Conservation (phyloP, 805 yeast genomes). For the Yamadazyma endophytica region DNA sequence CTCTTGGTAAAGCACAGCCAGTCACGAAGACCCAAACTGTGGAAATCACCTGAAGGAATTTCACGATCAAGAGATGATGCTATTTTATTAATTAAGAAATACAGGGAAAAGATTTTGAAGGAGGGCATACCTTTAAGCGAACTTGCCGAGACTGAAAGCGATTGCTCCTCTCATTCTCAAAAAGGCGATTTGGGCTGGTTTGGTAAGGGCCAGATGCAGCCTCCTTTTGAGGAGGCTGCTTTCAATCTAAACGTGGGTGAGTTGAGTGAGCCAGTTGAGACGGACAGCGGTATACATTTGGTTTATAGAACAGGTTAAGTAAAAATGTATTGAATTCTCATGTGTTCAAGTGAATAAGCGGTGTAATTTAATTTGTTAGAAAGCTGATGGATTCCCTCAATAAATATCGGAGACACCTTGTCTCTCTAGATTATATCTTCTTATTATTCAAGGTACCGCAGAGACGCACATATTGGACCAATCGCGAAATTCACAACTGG, state of each 20-base stretch:
- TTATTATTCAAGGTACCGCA: slow-evolving; percentile 10
- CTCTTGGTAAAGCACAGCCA: slow-evolving; percentile 77
- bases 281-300: slow-evolving; percentile 87
- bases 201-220: slow-evolving; percentile 92
- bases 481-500: too few species aligned
- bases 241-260: slow-evolving; percentile 81
- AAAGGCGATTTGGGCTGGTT: slow-evolving; percentile 93
- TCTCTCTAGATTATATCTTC: too few species aligned
- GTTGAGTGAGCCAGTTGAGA: slow-evolving; percentile 75
- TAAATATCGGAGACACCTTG: too few species aligned
- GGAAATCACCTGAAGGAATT: slow-evolving; percentile 72
- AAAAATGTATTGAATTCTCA: too few species aligned
- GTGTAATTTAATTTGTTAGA: too few species aligned
- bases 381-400: too few species aligned
- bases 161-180: slow-evolving; percentile 79
- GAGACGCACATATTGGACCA: slow-evolving; percentile 6
- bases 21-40: slow-evolving; percentile 86
- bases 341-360: too few species aligned
- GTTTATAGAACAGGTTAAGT: slow-evolving; percentile 79
- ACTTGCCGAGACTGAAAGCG: slow-evolving; percentile 79
- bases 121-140: slow-evolving; percentile 68
- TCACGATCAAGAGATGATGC: slow-evolving; percentile 85
- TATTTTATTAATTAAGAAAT: slow-evolving; percentile 52
- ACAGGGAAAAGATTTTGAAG: slow-evolving; percentile 52
- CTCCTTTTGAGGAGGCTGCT: slow-evolving; percentile 85